Conservation (phyloP, 1,139 yeast species). For the Hansenula anomala region DNA sequence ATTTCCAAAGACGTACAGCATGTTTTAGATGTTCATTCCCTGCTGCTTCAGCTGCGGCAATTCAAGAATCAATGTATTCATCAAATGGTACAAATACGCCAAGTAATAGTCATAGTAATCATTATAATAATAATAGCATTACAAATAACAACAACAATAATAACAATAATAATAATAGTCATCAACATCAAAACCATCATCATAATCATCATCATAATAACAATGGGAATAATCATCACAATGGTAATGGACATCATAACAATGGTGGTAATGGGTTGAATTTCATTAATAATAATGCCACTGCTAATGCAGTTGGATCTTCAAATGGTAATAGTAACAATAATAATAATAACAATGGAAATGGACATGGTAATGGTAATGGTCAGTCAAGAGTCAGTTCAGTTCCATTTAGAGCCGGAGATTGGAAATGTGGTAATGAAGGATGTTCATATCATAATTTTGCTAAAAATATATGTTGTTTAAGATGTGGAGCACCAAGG, state of each 20-base stretch:
- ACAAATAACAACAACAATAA: constrained; percentile 7
- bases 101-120: constrained; percentile 4
- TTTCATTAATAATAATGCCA: neutral
- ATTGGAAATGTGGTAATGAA: constrained; percentile 85
- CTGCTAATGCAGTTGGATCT: constrained; percentile 1
- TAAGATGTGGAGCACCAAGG: constrained; percentile 83
- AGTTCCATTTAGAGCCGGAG: constrained; percentile 95
- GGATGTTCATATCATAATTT: constrained; percentile 86
- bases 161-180: constrained; percentile 8
- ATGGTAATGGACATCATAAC: constrained; percentile 5
- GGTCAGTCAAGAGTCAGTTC: constrained; percentile 29
- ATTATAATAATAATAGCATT: constrained; percentile 8
- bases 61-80: constrained; percentile 47
- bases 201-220: constrained; percentile 9
- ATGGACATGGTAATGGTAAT: constrained; percentile 12
- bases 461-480: constrained; percentile 83
- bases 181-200: constrained; percentile 1
- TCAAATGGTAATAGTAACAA: neutral
- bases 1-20: constrained; percentile 91
- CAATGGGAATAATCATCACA: constrained; percentile 11
- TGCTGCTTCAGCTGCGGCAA: constrained; percentile 64
- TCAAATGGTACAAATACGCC: constrained; percentile 9
- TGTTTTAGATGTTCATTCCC: constrained; percentile 93
- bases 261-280: constrained; percentile 7
- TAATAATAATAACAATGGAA: constrained; percentile 15